Evolutionary conservation across 139 green algal species (phyloP).

Genomic region (Tetraselmis striata): DNA sequence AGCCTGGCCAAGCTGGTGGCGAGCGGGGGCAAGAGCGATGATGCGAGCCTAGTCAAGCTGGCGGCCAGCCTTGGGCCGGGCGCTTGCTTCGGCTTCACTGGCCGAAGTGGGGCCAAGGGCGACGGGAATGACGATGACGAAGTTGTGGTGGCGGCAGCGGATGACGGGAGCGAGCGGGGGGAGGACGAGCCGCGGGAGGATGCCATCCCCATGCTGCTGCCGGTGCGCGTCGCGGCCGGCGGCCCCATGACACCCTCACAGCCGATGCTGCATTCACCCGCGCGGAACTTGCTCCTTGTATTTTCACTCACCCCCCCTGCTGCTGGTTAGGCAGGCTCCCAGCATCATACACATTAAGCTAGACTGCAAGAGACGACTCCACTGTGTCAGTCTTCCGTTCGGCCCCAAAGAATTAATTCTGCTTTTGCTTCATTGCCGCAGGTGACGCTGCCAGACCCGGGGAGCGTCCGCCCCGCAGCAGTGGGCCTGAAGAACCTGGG

Average conservation of each 20-base stretch:
- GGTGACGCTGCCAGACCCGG: not conserved
- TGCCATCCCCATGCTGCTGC: too few species aligned
- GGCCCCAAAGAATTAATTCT: too few species aligned
- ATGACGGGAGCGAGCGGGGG: not conserved
- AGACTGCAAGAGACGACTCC: too few species aligned
- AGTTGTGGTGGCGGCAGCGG: not conserved
- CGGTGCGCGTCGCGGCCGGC: too few species aligned
- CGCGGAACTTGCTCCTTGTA: too few species aligned
- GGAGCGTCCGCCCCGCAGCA: not conserved
- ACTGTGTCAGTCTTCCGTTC: too few species aligned
- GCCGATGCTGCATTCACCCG: not conserved
- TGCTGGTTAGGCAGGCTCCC: too few species aligned
- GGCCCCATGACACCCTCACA: too few species aligned
- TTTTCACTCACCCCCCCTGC: too few species aligned
- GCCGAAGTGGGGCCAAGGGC: not conserved
- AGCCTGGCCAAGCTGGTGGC: not conserved
- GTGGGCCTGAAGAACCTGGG: constrained; percentile 12
- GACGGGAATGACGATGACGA: not conserved
- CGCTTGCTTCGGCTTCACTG: not conserved
- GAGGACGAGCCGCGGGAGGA: too few species aligned
- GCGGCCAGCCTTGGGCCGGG: not conserved
- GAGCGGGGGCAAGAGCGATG: not conserved
- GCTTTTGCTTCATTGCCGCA: too few species aligned
- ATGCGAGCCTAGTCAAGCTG: not conserved
- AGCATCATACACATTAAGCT: too few species aligned